Conservation (phyloP, 768 basidiomycete genomes). For the Phylloporus arenicola region DNA sequence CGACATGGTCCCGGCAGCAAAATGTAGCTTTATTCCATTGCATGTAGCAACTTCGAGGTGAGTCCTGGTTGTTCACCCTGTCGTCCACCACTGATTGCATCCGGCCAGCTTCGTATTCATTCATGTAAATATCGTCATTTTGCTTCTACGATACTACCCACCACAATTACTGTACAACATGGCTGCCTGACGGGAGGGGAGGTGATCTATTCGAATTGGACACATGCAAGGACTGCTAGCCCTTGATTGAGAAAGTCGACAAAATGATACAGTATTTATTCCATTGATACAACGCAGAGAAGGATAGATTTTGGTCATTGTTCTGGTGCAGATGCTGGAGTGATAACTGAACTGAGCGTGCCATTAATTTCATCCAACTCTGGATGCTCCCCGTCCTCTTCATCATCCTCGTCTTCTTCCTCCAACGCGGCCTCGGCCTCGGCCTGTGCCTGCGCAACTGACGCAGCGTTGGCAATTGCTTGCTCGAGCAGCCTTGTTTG, state of each 20-base stretch:
- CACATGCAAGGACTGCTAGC: slow-evolving; percentile 7
- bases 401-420: slow-evolving; percentile 57
- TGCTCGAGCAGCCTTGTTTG: slow-evolving; percentile 65
- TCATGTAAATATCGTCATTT: slow-evolving; percentile 28
- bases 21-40: slow-evolving; percentile 38
- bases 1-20: slow-evolving; percentile 42
- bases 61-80: background rate
- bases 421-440: slow-evolving; percentile 74
- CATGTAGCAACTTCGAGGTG: slow-evolving; percentile 16
- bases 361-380: slow-evolving; percentile 15
- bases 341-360: slow-evolving; percentile 11
- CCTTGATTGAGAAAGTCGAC: slow-evolving; percentile 6
- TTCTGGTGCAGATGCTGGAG: slow-evolving; percentile 5
- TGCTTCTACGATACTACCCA: slow-evolving; percentile 17
- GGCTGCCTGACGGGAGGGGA: slow-evolving; percentile 5
- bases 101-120: slow-evolving; percentile 24
- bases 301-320: slow-evolving; percentile 21
- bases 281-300: slow-evolving; percentile 17
- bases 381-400: slow-evolving; percentile 36
- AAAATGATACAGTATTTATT: slow-evolving; percentile 22
- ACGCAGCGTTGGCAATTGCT: slow-evolving; percentile 69
- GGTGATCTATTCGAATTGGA: slow-evolving; percentile 10
- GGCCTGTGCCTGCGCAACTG: slow-evolving; percentile 70
- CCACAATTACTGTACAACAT: slow-evolving; percentile 23
- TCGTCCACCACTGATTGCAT: slow-evolving; percentile 3